Base-by-base conservation (phyloP, 441 rosid species). In the Monsonia emarginata region DNA sequence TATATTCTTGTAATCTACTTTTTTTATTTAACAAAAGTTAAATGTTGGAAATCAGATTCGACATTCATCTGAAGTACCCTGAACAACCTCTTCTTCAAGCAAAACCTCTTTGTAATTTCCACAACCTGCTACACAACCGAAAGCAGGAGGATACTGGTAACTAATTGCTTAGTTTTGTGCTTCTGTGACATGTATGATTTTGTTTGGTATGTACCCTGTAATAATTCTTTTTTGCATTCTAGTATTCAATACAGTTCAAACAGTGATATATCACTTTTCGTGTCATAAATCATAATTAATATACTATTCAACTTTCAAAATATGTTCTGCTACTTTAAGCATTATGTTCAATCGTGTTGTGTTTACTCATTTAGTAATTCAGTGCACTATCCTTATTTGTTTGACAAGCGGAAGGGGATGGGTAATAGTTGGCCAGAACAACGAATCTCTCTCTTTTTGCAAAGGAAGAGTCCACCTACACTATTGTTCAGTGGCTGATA, bases 121-220 rank as follows among this genome's bases (percentile, higher is more conserved):
- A 69, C 81, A 90, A 94, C 81, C 83, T 94, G 85, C 88, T 94
- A 56, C 88, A 82, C 71, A 76, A 85, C 81, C 84, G 99, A 72
- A 89, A 75, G 75, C 79, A 25, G 34, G 79, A 74, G 65, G 77
- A 84, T 68, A 64, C 80, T 69, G 99, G 99, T 91, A 84, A 57
- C 50, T 4, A 34, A 61, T 40, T 44, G n/a, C 24, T 30, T 65
- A 28, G 24, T 30, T 67, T 78, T 61, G 48, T 34, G 67, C 71
- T 75, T 57, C 44, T 64, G 19, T 70, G 52, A 9, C 28, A 13
- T 19, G 27, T 27, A 3, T 32, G 28, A 40, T 28, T 4, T 34
- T 65, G 32, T n/a, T 56, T 19, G 52, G 64, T 62, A 66, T 52
- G 40, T 61, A 72, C 36, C 42, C 48, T 64, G n/a, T 28, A 40